These are phyloP conservation scores for Botrytis galanthina DNA, from an alignment of 2,329 filamentous ascomycete genomes.

Conservation along the genomic window DNA sequence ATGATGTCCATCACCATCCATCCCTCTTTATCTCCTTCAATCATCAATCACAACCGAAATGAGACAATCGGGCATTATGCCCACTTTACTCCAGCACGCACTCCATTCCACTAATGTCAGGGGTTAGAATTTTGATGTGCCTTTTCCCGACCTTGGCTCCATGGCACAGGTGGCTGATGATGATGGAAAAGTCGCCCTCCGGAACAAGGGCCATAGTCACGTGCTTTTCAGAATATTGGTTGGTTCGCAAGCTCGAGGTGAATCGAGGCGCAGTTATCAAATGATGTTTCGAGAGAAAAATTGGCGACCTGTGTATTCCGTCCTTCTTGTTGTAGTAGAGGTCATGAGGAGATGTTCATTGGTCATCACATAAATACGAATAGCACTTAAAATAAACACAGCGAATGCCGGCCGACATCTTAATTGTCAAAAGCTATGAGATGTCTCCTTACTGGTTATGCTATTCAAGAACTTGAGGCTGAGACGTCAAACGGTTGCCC, in stretches of 20 bases:
- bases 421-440: background rate
- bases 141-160: background rate
- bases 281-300: background rate
- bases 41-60: conserved; percentile 2
- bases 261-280: conserved; percentile 1
- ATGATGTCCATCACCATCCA: background rate
- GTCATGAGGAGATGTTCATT: background rate
- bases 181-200: background rate
- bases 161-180: background rate
- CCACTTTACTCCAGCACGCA: background rate
- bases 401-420: background rate
- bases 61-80: background rate
- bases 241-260: background rate
- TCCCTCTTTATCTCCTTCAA: background rate
- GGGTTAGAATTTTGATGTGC: background rate
- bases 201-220: background rate
- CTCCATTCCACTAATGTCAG: conserved; percentile 2
- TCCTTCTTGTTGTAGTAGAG: background rate
- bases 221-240: background rate
- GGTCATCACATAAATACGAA: background rate
- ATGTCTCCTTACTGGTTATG: background rate
- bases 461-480: background rate
- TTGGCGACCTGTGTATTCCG: background rate
- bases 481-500: background rate
- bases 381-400: background rate